Base-by-base conservation (phyloP, 2,329 filamentous ascomycete genomes). In the Lasiodiplodia citricola region DNA sequence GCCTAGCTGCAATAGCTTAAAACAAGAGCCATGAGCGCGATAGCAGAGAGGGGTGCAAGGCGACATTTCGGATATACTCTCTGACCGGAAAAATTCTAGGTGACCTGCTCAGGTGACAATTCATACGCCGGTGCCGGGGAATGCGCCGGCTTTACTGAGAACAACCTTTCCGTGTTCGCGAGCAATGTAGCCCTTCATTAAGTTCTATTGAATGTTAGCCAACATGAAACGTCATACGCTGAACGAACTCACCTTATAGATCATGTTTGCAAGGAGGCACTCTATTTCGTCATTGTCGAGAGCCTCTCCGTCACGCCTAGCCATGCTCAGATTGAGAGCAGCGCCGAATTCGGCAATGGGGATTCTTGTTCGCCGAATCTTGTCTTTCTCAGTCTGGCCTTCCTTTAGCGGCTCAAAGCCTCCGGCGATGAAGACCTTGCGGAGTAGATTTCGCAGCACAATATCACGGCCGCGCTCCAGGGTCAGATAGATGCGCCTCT, bases 161-260 rank as follows among this genome's bases (percentile, higher is more conserved):
- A 99, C 96, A 35, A 99, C 92, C 73, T 94, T 94, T 41, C 91
- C 92, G 73, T 92, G 89, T 73, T 97, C 94, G 67, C 95, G 91
- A 38, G 95, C 91, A 73, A 99, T 99, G 81, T 99, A 99, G 51
- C 96, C 96, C 82, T 98, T 99, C 92, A 99, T 97, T 28, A 96
- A 85, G 69, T 92, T 92, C 93, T 97, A 73, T 55, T 50, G 23
- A 54, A 41, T 13, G 70, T 78, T 66, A 79, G 73, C 71, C 23
- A 23, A 37, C 25, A 7, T 5, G 13, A n/a, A 52, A 13, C 3
- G 8, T 38, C 4, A n/a, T 14, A 14, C 16, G 4, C 14, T 23
- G 31, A 13, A 37, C 13, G 14, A 18, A 81, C 84, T 70, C 81
- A 97, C 95, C 89, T 98, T 99, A 85, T 98, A 99, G 71, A 99